phyloP scores from a whole-genome alignment of 2,329 filamentous ascomycete genomes.

The Coniochaeta ligniaria region DNA sequence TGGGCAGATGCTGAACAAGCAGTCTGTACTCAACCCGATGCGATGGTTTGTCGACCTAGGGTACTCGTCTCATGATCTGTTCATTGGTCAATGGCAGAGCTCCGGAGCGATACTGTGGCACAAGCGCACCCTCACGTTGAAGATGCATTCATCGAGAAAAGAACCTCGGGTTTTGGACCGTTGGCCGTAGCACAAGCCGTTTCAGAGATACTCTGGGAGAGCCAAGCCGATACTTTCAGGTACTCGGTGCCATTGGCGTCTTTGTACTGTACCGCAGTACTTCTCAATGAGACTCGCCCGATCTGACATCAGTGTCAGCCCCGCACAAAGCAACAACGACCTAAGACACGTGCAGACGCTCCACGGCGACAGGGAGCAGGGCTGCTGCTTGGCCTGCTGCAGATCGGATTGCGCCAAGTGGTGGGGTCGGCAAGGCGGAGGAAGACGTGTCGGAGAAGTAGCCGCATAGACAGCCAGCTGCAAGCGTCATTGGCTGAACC shows the following conservation, averaged over 20 bases:
- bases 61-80: neutral
- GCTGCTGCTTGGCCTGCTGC: neutral
- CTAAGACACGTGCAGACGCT: neutral
- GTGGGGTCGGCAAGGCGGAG: neutral
- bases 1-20: neutral
- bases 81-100: neutral
- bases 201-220: neutral
- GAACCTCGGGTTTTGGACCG: neutral
- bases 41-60: neutral
- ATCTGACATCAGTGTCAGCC: neutral
- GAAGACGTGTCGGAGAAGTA: neutral
- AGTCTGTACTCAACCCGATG: neutral
- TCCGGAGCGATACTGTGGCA: neutral
- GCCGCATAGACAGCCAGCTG: neutral
- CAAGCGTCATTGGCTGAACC: neutral
- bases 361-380: neutral
- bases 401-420: neutral
- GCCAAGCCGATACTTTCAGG: neutral
- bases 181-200: neutral
- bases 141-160: neutral
- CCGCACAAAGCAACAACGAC: neutral
- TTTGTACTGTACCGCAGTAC: too few relatives aligned
- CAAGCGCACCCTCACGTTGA: neutral
- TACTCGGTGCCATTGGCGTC: neutral
- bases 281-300: neutral